These are phyloP conservation scores for Mycocentrospora acerina DNA, from an alignment of 2,329 filamentous ascomycete species.

Conservation along the genomic window DNA sequence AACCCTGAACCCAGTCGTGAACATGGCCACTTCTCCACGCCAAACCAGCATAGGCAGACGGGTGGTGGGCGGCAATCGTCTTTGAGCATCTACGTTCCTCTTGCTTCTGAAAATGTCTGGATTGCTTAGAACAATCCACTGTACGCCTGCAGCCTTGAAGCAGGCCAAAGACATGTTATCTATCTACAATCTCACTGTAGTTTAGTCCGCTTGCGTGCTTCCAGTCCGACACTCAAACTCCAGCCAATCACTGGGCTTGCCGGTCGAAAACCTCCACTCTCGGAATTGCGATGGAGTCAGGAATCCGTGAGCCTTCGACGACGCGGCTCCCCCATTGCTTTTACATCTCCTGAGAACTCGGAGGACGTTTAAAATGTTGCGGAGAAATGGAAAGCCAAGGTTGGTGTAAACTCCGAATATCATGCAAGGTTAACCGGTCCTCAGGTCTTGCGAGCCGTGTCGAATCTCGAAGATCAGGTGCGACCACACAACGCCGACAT, in stretches of 20 bases:
- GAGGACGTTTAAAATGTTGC: slow-evolving; percentile 24
- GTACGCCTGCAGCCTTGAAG: too few species aligned
- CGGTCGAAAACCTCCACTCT: background rate
- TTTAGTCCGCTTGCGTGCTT: too few species aligned
- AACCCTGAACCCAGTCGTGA: too few species aligned
- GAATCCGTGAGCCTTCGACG: background rate
- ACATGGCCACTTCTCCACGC: too few species aligned
- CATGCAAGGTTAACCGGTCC: slow-evolving; percentile 15
- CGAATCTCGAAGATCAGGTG: slow-evolving; percentile 39
- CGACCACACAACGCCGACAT: slow-evolving; percentile 38
- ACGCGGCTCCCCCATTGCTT: too few species aligned
- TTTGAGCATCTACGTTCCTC: too few species aligned
- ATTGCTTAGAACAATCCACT: too few species aligned
- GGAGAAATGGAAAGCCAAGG: slow-evolving; percentile 41
- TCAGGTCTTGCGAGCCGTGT: slow-evolving; percentile 41
- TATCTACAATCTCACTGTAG: background rate
- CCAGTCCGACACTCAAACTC: too few species aligned
- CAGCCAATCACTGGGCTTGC: too few species aligned
- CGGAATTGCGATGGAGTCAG: background rate
- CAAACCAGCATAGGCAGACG: too few species aligned
- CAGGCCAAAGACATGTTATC: background rate
- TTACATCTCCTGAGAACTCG: background rate
- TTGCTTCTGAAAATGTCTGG: too few species aligned
- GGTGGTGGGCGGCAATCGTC: too few species aligned
- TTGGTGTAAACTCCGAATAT: slow-evolving; percentile 14